These are phyloP conservation scores for Metrosideros polymorpha DNA, from an alignment of 441 rosid genomes.

Conservation along the genomic window DNA sequence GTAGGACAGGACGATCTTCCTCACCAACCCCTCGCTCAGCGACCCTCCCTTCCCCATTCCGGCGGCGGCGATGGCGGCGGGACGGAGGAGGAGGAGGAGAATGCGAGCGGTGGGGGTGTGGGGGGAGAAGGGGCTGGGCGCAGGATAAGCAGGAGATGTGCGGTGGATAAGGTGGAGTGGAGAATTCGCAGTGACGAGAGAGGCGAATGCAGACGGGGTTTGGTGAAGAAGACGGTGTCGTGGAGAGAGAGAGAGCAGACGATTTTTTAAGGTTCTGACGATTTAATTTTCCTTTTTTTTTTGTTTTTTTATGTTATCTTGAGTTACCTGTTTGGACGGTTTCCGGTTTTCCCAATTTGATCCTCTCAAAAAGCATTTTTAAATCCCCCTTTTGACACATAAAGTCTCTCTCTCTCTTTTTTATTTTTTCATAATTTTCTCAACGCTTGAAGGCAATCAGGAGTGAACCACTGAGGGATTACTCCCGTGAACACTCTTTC, in stretches of 20 bases:
- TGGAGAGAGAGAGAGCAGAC: background rate
- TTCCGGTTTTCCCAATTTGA: background rate
- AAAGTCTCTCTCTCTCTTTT: too few species aligned
- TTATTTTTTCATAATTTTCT: too few species aligned
- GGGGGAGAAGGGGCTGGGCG: background rate
- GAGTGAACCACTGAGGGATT: too few species aligned
- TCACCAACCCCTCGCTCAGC: background rate
- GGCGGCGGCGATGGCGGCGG: background rate
- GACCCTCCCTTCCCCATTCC: constrained; percentile 8
- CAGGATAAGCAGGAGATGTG: background rate
- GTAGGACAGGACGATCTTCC: constrained; percentile 8
- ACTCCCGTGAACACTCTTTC: too few species aligned
- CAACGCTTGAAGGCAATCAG: too few species aligned
- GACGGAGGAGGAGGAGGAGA: background rate
- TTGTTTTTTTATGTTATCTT: background rate
- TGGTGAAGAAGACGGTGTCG: background rate
- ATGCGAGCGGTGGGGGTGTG: background rate
- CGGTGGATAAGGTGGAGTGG: background rate
- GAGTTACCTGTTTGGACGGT: background rate
- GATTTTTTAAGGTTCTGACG: background rate
- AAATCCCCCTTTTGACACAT: too few species aligned
- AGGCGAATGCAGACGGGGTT: background rate
- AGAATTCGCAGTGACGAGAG: background rate
- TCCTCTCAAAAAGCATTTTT: too few species aligned
- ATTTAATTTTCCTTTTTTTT: background rate